Evolutionary conservation across 73 alveolate species (phyloP).

Genomic region (Paramecium primaurelia): DNA sequence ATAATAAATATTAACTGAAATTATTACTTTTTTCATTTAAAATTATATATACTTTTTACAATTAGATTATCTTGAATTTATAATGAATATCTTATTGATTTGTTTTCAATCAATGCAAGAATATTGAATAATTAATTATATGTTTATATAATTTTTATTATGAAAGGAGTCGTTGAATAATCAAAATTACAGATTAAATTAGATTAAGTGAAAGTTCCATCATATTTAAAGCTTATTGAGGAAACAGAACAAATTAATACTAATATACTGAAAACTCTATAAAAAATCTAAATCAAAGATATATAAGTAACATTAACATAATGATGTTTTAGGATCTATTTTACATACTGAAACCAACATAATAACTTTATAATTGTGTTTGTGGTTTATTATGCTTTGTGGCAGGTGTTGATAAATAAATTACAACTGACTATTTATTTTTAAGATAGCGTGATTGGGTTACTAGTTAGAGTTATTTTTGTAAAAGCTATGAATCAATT

Average conservation of each 20-base stretch:
- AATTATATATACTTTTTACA: too few species aligned
- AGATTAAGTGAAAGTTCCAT: background rate
- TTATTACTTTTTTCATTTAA: too few species aligned
- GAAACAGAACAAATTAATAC: background rate
- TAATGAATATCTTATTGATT: background rate
- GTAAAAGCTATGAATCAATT: background rate
- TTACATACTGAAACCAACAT: background rate
- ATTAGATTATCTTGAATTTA: too few species aligned
- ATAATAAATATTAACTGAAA: too few species aligned
- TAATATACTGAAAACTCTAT: background rate
- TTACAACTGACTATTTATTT: conserved; percentile 1
- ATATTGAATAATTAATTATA: too few species aligned
- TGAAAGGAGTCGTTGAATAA: background rate
- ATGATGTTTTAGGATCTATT: background rate
- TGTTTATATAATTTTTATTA: background rate
- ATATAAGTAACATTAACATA: background rate
- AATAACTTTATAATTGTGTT: background rate
- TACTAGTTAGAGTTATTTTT: background rate
- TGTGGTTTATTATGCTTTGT: conserved; percentile 14
- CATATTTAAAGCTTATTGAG: background rate
- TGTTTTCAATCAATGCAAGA: background rate
- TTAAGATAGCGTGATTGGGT: background rate
- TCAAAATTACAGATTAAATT: background rate
- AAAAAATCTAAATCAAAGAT: background rate
- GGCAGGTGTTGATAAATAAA: conserved; percentile 3